Conservation (phyloP, 345 rosid genomes). For the Sisymbrium altissimum region DNA sequence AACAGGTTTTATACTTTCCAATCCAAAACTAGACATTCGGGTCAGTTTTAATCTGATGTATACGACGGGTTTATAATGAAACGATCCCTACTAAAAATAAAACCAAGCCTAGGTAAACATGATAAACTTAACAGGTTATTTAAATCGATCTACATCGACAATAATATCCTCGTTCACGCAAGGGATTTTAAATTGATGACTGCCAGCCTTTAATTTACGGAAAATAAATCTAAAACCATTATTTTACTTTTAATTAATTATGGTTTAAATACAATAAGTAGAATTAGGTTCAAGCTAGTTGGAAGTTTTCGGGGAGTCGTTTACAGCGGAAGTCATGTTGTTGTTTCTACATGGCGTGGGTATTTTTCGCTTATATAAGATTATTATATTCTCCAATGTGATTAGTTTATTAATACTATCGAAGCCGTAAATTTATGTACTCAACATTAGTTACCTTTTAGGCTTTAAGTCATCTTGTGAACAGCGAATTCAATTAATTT, state of each 20-base stretch:
- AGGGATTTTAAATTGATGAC: background rate
- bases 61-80: background rate
- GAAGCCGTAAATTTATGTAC: background rate
- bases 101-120: too few species aligned
- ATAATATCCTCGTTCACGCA: background rate
- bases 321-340: slow-evolving; percentile 25
- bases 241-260: background rate
- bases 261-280: background rate
- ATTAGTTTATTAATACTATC: background rate
- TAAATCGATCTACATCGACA: background rate
- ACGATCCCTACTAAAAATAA: too few species aligned
- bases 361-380: background rate
- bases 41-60: background rate
- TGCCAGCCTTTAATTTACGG: background rate
- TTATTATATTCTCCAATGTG: slow-evolving; percentile 3
- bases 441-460: background rate
- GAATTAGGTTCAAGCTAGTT: slow-evolving; percentile 24
- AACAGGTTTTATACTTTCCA: background rate
- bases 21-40: background rate
- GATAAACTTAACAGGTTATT: background rate
- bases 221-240: background rate
- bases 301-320: slow-evolving; percentile 32
- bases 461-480: slow-evolving; percentile 9
- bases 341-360: slow-evolving; percentile 39
- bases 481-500: background rate